Evolutionary conservation across 2,329 filamentous ascomycete species (phyloP), one percentile per base, ranked within the genome.

Genomic region (Chaetomiaceae sp.): DNA sequence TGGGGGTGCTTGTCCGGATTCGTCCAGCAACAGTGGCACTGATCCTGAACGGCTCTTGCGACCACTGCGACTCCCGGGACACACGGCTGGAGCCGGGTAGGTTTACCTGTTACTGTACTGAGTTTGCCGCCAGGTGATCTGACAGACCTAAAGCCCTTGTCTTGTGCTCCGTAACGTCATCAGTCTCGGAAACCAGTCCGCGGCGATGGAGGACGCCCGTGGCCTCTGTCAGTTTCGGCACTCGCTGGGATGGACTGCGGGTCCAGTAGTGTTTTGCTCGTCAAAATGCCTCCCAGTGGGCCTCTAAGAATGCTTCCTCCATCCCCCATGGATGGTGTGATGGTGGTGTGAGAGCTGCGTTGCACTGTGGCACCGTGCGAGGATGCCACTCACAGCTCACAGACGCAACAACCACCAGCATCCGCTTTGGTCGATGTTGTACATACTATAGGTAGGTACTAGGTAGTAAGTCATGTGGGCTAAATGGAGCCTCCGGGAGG

Each of bases 321-420:
- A 13, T 23, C 37, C n/a, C 9, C 20, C 6, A 40, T 30, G 18
- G 6, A 18, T 44, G 40, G 38, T 33, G 48, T 37, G 38, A 34
- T 27, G 25, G 25, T 21, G 38, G 29, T 43, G 23, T 27, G 46
- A 13, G 20, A n/a, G 48, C 20, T 7, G 38, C 8, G 40, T 44
- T 37, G 29, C 25, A 37, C 30, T 20, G 47, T 43, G 23, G 48
- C 48, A 50, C 40, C 37, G 44, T 41, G 25, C 4, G 23, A 38
- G 10, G 27, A 20, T n/a, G 29, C n/a, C 11, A 23, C 23, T 21
- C n/a, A 20, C 25, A 32, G 33, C 30, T n/a, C 18, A 5, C 8
- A 25, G 33, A 48, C 25, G 33, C 21, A 30, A 37, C n/a, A n/a
- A n/a, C n/a, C n/a, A n/a, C n/a, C n/a, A n/a, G n/a, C n/a, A n/a